Evolutionary conservation across 179 eudicot species (phyloP), one percentile per base, ranked within the genome.

Genomic region (Pouteria campechiana): DNA sequence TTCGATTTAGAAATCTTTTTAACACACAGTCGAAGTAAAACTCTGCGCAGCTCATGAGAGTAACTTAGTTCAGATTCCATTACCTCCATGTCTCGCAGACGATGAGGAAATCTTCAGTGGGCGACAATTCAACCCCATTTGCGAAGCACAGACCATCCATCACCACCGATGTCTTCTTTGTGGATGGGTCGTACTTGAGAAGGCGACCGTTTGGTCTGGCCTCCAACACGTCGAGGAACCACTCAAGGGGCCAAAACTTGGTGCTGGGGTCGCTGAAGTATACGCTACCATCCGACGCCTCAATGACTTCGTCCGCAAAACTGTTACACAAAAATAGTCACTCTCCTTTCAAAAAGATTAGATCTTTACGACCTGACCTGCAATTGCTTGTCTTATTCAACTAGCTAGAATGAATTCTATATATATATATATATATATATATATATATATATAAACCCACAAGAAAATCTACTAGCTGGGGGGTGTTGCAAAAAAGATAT

Each of bases 61-160:
- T n/a, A n/a, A n/a, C n/a, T n/a, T n/a, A n/a, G n/a, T n/a, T n/a
- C n/a, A n/a, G n/a, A n/a, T n/a, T n/a, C n/a, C n/a, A n/a, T n/a
- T n/a, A n/a, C n/a, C n/a, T n/a, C n/a, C n/a, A n/a, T n/a, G 97
- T 89, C 63, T 89, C 97, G 5, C 94, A 69, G 72, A 65, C 81
- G 27, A 88, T 63, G 35, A 89, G 85, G 55, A 81, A 89, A 7
- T 69, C 55, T 42, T 85, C 89, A 12, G 84, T 81, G 50, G 51
- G 58, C 17, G 93, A 89, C 12, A 85, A 57, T 37, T 89, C 95
- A 21, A 81, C 89, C 32, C 97, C 95, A 64, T 89, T 73, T 12
- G 94, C 72, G 55, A 83, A 79, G 44, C 23, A 33, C 6, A 88
- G 78, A 43, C 68, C 53, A 41, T 68, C 70, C 0, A 83, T 50